Evolutionary conservation across 2,329 filamentous ascomycete species (phyloP).

Genomic region (Fusarium camptoceras): DNA sequence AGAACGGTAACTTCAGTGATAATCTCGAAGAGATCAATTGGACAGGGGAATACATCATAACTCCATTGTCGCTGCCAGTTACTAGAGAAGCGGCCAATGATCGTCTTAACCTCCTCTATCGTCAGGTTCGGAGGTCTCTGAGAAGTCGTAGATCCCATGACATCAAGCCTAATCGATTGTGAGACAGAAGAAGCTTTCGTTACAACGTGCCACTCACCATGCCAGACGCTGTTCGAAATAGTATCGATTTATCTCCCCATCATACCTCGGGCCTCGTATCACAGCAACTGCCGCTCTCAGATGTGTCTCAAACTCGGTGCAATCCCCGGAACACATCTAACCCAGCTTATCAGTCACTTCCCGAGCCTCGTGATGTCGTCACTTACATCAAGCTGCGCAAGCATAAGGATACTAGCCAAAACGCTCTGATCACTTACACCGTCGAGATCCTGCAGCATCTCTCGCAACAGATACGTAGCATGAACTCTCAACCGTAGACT

Average conservation of each 20-base stretch:
- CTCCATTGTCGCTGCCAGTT: constrained; percentile 1
- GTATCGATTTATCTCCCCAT: background rate
- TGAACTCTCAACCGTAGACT: constrained; percentile 15
- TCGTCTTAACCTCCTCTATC: background rate
- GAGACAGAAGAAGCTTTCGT: fast-evolving
- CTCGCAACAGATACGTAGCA: background rate
- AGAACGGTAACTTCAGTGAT: background rate
- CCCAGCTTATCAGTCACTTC: background rate
- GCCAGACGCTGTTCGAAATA: constrained; percentile 22
- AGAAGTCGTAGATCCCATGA: constrained; percentile 20
- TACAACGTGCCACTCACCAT: background rate
- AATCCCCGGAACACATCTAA: constrained; percentile 28
- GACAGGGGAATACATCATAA: constrained; percentile 23
- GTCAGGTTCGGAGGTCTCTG: background rate
- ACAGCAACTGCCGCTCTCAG: constrained; percentile 5
- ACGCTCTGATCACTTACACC: background rate
- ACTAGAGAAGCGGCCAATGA: background rate
- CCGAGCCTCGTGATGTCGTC: too few species aligned
- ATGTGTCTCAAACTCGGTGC: constrained; percentile 15
- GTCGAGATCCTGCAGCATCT: background rate
- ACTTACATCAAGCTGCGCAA: constrained; percentile 24
- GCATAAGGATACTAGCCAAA: constrained; percentile 17
- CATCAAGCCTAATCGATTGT: constrained; percentile 4
- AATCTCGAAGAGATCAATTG: constrained; percentile 21
- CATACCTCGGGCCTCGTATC: background rate